Conservation (phyloP, 176 grass and related monocot genomes). For the Neostapfia colusana region DNA sequence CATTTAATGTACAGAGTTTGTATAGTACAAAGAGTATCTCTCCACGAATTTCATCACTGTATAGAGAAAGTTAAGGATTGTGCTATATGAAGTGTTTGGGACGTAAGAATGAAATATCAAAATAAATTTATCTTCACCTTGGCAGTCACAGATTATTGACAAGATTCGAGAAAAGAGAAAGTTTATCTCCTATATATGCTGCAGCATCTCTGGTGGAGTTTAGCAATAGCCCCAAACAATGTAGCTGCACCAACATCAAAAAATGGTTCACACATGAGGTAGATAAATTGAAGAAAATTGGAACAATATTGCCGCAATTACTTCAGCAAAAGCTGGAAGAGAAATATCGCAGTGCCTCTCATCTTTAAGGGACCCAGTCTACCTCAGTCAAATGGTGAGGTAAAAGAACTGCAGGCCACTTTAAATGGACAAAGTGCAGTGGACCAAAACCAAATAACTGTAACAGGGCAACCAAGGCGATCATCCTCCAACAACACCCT, state of each 20-base stretch:
- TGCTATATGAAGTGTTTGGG: background rate
- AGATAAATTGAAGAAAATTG: slow-evolving; percentile 36
- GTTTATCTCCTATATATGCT: slow-evolving; percentile 63
- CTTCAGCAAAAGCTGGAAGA: slow-evolving; percentile 23
- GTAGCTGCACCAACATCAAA: slow-evolving; percentile 55
- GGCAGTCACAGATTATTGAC: slow-evolving; percentile 66
- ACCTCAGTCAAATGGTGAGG: slow-evolving; percentile 13
- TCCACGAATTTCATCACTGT: slow-evolving; percentile 81
- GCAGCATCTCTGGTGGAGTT: slow-evolving; percentile 57
- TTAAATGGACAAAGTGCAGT: slow-evolving; percentile 6
- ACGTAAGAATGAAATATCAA: slow-evolving; percentile 26
- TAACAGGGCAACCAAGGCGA: slow-evolving; percentile 31
- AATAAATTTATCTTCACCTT: slow-evolving; percentile 55
- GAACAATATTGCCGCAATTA: background rate
- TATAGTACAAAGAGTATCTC: slow-evolving; percentile 88
- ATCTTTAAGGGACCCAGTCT: slow-evolving; percentile 15
- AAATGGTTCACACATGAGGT: slow-evolving; percentile 37
- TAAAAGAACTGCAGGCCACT: slow-evolving; percentile 28
- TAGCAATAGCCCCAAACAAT: slow-evolving; percentile 77
- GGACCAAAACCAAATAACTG: slow-evolving; percentile 9
- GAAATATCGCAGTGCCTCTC: slow-evolving; percentile 34
- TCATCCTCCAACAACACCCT: slow-evolving; percentile 10
- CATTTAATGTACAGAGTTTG: slow-evolving; percentile 68
- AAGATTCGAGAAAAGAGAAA: slow-evolving; percentile 76
- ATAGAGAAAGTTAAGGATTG: slow-evolving; percentile 47